Evolutionary conservation across 805 yeast species (phyloP), one percentile per base, ranked within the genome.

Genomic region (Lipomyces starkeyi): DNA sequence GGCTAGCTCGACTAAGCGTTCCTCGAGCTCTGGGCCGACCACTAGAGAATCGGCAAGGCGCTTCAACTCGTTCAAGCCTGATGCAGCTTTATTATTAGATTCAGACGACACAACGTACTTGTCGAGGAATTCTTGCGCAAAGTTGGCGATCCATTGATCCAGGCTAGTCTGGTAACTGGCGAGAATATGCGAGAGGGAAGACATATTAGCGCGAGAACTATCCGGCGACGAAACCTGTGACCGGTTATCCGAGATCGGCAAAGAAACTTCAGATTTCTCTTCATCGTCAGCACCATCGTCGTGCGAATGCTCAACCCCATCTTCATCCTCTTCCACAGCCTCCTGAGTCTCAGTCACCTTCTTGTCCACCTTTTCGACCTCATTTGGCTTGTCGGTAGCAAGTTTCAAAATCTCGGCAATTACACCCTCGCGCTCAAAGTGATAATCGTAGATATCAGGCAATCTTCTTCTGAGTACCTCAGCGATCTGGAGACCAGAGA

Each of bases 351-450:
- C 59, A 65, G 13, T 43, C 25, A 9, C 57, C 60, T 20, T 57
- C 61, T 47, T 76, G 76, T 47, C 66, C 62, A 17, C 64, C 74
- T 20, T 70, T 73, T 29, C 71, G 71, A 62, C 22, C 58, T 11
- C 49, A 17, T 62, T 35, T 53, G 40, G 65, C 67, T 11, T 61
- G 65, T 57, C 56, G 59, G 52, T 72, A 47, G 70, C 71, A 8
- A 73, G 70, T 32, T 77, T 78, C 9, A 78, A 71, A 9, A 84
- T 80, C 74, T 88, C 91, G 20, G 83, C 77, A 3, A 88, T 75
- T n/a, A 90, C 77, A 0, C 97, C 97, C 73, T 91, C 96, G 64
- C 90, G 83, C 73, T 85, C 89, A 69, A 91, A 85, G 8, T 80
- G 82, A 0, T 76, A 73, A 5, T 87, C 74, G 65, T 85, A 87